Evolutionary conservation across 2,329 filamentous ascomycete genomes (phyloP).

Genomic region (Penicillium sp.): DNA sequence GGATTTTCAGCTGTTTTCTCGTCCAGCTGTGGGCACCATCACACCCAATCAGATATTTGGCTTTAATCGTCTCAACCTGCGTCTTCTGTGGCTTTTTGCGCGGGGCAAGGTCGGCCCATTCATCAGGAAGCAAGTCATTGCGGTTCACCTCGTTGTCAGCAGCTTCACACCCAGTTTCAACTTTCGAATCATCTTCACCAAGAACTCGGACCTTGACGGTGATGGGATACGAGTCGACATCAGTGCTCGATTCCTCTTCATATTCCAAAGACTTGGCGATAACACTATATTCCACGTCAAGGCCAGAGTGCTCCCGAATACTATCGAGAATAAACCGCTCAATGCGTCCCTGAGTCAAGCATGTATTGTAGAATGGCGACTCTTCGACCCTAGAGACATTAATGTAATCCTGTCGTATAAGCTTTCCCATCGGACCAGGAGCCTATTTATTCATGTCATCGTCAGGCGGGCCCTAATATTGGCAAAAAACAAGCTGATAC

Average conservation of each 20-base stretch:
- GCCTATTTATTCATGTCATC: constrained; percentile 3
- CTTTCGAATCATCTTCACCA: constrained; percentile 55
- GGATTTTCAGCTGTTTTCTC: constrained; percentile 56
- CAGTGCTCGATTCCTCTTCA: constrained; percentile 50
- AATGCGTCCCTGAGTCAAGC: constrained; percentile 69
- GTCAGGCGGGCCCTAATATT: neutral
- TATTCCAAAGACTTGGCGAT: constrained; percentile 57
- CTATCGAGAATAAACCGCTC: constrained; percentile 65
- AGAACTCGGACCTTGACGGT: constrained; percentile 59
- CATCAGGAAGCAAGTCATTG: constrained; percentile 58
- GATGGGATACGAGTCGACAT: constrained; percentile 57
- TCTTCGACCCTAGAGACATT: constrained; percentile 57
- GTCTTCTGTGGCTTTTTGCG: constrained; percentile 12
- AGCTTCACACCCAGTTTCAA: constrained; percentile 17
- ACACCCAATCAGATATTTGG: constrained; percentile 66
- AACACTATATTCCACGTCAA: constrained; percentile 59
- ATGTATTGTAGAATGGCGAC: constrained; percentile 61
- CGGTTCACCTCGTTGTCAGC: constrained; percentile 57
- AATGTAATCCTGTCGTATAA: constrained; percentile 62
- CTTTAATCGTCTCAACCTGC: constrained; percentile 45
- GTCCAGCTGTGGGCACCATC: constrained; percentile 69
- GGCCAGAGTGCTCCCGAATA: constrained; percentile 55
- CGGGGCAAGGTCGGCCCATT: constrained; percentile 53
- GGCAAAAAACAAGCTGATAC: neutral
- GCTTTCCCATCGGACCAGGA: constrained; percentile 51